Evolutionary conservation across 768 basidiomycete species (phyloP), one percentile per base, ranked within the genome.

Genomic region (Lactarius quietus): DNA sequence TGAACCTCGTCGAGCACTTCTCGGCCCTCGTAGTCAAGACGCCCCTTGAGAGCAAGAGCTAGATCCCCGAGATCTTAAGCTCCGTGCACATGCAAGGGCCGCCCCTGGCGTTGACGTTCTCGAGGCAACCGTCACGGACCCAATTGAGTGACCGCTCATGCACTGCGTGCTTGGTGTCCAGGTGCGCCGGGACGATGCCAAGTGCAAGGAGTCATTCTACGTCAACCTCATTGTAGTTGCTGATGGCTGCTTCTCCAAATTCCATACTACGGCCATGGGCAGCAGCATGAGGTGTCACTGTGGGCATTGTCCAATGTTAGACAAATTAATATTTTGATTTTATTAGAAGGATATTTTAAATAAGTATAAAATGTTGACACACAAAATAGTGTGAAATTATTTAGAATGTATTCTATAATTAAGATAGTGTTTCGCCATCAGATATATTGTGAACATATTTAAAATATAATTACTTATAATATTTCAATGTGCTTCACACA

Each of bases 231-330:
- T 93, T 52, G 78, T 98, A 73, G 78, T 98, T 64, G 94, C 95
- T 4, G 96, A 99, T 73, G 96, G 96, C 0, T 97, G 93, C 75
- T 92, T 92, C 77, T 95, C 93, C 5, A 97, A 95, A 72, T 95
- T 99, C 80, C 83, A 96, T 57, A 80, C 76, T 14, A 66, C 79
- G 1, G 85, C 93, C n/a, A 82, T 88, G 81, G 84, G 84, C 60
- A 70, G 74, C 45, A 28, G 73, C 80, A 18, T 76, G 78, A 33
- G 54, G 59, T 26, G 23, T n/a, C n/a, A n/a, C n/a, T n/a, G n/a
- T n/a, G n/a, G n/a, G n/a, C n/a, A n/a, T n/a, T n/a, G n/a, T n/a
- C n/a, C n/a, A n/a, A n/a, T n/a, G n/a, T n/a, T n/a, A n/a, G n/a
- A n/a, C n/a, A n/a, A n/a, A n/a, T n/a, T n/a, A n/a, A n/a, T n/a